phyloP scores from a whole-genome alignment of 2,329 filamentous ascomycete species.

The Helotiales sp. region DNA sequence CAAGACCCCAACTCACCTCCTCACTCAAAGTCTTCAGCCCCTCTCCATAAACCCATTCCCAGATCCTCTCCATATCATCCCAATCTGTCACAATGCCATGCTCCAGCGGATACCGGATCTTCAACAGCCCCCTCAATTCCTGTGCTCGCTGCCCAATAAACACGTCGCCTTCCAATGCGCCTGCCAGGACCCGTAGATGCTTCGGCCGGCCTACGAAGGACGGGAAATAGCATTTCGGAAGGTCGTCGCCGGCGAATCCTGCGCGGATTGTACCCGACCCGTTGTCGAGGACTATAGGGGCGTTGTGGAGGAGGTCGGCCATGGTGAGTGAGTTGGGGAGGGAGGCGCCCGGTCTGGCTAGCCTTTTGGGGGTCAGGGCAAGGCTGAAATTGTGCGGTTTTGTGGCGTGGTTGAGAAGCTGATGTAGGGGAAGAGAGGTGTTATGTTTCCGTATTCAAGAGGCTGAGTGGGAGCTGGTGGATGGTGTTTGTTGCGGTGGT shows the following conservation, averaged over 20 bases:
- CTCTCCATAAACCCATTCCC: slow-evolving; percentile 96
- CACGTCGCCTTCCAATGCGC: slow-evolving; percentile 92
- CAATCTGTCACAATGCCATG: slow-evolving; percentile 99
- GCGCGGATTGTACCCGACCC: slow-evolving; percentile 97
- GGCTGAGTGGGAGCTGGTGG: not conserved
- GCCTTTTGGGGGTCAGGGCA: slow-evolving; percentile 2
- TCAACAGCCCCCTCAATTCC: slow-evolving; percentile 88
- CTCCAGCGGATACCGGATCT: slow-evolving; percentile 94
- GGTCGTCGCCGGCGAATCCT: slow-evolving; percentile 93
- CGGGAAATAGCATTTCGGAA: slow-evolving; percentile 96
- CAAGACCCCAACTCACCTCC: slow-evolving; percentile 65
- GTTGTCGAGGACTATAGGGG: slow-evolving; percentile 98
- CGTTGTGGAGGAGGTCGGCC: slow-evolving; percentile 85
- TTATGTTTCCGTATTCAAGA: not conserved
- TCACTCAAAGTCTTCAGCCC: slow-evolving; percentile 96
- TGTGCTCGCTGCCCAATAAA: slow-evolving; percentile 93
- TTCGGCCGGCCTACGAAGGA: slow-evolving; percentile 97
- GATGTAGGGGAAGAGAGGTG: not conserved
- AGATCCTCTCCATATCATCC: slow-evolving; percentile 99
- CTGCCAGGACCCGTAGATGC: slow-evolving; percentile 92
- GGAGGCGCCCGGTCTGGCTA: slow-evolving; percentile 4
- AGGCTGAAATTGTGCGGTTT: not conserved
- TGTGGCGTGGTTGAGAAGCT: not conserved
- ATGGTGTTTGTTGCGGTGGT: not conserved
- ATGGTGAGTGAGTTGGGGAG: slow-evolving; percentile 47